phyloP scores from a whole-genome alignment of 1,284 basidiomycete species.

The Sparassis latifolia region DNA sequence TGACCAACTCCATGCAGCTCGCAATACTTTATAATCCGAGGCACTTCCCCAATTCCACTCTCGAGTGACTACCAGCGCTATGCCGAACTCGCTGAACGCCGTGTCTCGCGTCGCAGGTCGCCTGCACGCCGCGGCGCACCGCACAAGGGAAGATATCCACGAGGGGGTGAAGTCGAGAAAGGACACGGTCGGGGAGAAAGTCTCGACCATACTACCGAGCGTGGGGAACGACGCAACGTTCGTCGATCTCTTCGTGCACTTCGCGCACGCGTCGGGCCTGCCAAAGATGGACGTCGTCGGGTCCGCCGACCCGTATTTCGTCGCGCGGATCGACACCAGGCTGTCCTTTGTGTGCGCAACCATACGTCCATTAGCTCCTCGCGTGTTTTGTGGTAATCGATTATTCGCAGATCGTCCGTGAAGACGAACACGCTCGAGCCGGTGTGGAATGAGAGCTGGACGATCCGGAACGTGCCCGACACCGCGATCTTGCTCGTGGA shows the following conservation, averaged over 20 bases:
- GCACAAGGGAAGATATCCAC: too few species aligned
- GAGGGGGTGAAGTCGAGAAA: too few species aligned
- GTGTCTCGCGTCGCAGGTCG: too few species aligned
- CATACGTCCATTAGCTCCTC: not conserved
- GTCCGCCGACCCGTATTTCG: slow-evolving; percentile 64
- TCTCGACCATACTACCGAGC: too few species aligned
- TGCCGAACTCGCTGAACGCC: too few species aligned
- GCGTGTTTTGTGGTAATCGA: not conserved
- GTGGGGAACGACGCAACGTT: slow-evolving; percentile 19
- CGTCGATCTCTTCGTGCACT: slow-evolving; percentile 52
- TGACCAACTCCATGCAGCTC: too few species aligned
- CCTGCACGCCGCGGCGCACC: too few species aligned
- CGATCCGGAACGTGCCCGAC: slow-evolving; percentile 60
- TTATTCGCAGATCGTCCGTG: slow-evolving; percentile 51
- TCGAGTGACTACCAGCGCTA: too few species aligned
- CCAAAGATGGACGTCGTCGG: slow-evolving; percentile 70
- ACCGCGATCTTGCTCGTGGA: slow-evolving; percentile 51
- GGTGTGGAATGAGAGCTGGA: slow-evolving; percentile 73
- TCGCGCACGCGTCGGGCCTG: slow-evolving; percentile 60
- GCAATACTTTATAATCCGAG: too few species aligned
- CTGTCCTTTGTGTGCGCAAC: slow-evolving; percentile 52
- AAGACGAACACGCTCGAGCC: slow-evolving; percentile 50
- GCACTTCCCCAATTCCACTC: too few species aligned
- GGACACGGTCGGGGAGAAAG: too few species aligned
- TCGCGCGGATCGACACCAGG: slow-evolving; percentile 55